Base-by-base conservation (phyloP, 768 basidiomycete genomes). In the Tremella mesenterica region DNA sequence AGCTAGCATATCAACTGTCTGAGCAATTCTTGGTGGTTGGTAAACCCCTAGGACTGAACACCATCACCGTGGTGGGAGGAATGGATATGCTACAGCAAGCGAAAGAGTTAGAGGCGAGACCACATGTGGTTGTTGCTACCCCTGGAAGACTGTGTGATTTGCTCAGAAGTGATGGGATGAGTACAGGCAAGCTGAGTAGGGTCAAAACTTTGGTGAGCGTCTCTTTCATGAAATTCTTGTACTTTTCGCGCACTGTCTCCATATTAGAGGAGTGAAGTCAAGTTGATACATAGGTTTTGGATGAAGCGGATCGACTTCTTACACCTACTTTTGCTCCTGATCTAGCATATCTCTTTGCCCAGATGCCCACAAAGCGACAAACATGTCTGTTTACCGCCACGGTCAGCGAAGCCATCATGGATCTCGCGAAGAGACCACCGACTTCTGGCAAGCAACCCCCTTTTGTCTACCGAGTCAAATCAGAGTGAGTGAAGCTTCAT, bases 31-130 rank as follows among this genome's bases (percentile, higher is more conserved):
- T 84, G 1, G 91, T 91, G 4, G 79, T 99, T 1, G 93, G 95
- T 23, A 78, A 81, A 16, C 77, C 88, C 10, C 75, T 95, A 54
- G 89, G 85, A 65, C 74, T 89, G 44, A 83, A 83, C 27, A 93
- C 90, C 8, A 81, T 85, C 9, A 90, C 96, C 7, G 77, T 96
- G 28, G 91, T 97, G 1, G 95, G 95, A 16, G 95, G 95, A 4
- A 93, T 99, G 89, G 95, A 99, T 64, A 93, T 93, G 85, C 89
- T 95, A 78, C 71, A 82, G 1, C 95, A 99, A 70, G 88, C 93
- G 0, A 76, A 88, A 16, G 90, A 92, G 64, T 81, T 99, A 13
- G 78, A 79, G 2, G 81, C 83, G 58, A 81, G 86, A 36, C 95
- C 95, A 0, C 95, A 97, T 70, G 80, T 99, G 31, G 84, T 97